phyloP scores from a whole-genome alignment of 1,139 yeast species.

The Yamadazyma membranifaciens region DNA sequence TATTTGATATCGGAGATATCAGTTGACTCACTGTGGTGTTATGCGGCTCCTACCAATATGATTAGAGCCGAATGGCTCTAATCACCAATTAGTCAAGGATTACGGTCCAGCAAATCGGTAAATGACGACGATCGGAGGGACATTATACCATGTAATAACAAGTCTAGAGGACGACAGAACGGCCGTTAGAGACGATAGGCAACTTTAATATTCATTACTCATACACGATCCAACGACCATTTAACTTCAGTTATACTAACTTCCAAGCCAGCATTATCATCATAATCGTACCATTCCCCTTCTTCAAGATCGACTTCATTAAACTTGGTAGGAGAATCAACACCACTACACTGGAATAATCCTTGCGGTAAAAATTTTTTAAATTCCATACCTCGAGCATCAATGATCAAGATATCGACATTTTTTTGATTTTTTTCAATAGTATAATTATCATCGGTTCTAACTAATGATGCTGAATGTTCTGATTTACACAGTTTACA shows the following conservation, averaged over 20 bases:
- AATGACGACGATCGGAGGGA: no score
- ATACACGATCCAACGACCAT: slow-evolving; percentile 39
- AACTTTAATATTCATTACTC: slow-evolving; percentile 1
- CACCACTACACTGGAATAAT: slow-evolving; percentile 59
- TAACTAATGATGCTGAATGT: slow-evolving; percentile 35
- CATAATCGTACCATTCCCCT: slow-evolving; percentile 94
- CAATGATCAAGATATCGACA: slow-evolving; percentile 62
- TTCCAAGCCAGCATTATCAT: slow-evolving; percentile 77
- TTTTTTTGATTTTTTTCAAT: slow-evolving; percentile 28
- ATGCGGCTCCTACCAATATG: no score
- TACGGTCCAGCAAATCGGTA: no score
- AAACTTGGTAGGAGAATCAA: slow-evolving; percentile 51
- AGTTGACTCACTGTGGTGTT: not conserved
- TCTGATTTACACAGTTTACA: slow-evolving; percentile 64
- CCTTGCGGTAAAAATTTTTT: slow-evolving; percentile 70
- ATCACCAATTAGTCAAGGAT: no score
- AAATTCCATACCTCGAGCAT: slow-evolving; percentile 82
- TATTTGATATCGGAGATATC: not conserved
- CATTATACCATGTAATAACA: no score
- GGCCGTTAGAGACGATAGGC: no score
- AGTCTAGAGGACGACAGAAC: no score
- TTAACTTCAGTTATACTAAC: slow-evolving; percentile 73
- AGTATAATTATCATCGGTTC: slow-evolving; percentile 31
- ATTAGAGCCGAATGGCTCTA: no score
- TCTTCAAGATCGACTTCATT: slow-evolving; percentile 71